Conservation (phyloP, 2,329 filamentous ascomycete genomes). For the Ambrosiella xylebori region DNA sequence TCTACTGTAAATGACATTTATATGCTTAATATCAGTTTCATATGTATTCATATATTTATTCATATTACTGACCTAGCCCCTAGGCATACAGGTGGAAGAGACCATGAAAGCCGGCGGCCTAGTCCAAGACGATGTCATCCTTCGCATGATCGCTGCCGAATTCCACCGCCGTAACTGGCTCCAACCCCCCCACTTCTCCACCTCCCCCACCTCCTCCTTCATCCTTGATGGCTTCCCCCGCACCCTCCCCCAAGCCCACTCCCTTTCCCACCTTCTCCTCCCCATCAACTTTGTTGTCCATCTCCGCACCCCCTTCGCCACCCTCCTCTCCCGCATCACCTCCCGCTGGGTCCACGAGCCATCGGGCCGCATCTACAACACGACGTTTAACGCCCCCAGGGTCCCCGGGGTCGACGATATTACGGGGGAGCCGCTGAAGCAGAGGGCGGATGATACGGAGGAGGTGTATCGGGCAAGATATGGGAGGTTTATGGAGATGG, state of each 20-base stretch:
- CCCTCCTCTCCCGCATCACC: conserved; percentile 78
- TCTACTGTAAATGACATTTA: conserved; percentile 6
- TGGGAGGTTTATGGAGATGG: conserved; percentile 73
- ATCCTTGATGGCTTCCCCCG: conserved; percentile 93
- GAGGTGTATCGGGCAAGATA: conserved; percentile 70
- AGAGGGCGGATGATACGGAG: conserved; percentile 72
- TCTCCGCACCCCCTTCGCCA: conserved; percentile 65
- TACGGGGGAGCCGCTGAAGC: conserved; percentile 70
- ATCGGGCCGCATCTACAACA: conserved; percentile 89
- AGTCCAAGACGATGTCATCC: conserved; percentile 82
- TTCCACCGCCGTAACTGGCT: conserved; percentile 77
- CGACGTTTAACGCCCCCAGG: conserved; percentile 73
- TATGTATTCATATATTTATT: neutral
- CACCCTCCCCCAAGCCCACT: conserved; percentile 61
- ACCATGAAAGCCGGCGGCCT: conserved; percentile 77
- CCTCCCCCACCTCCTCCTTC: conserved; percentile 69
- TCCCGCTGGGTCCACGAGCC: conserved; percentile 88
- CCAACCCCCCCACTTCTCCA: conserved; percentile 35
- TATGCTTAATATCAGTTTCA: neutral
- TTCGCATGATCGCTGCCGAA: conserved; percentile 82
- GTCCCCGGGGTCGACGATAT: conserved; percentile 71
- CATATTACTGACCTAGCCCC: neutral
- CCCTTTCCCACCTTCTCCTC: conserved; percentile 55
- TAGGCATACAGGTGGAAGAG: conserved; percentile 77
- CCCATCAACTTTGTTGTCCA: conserved; percentile 93